Conservation (phyloP, 805 yeast genomes). For the Pichia thaimueangensis region DNA sequence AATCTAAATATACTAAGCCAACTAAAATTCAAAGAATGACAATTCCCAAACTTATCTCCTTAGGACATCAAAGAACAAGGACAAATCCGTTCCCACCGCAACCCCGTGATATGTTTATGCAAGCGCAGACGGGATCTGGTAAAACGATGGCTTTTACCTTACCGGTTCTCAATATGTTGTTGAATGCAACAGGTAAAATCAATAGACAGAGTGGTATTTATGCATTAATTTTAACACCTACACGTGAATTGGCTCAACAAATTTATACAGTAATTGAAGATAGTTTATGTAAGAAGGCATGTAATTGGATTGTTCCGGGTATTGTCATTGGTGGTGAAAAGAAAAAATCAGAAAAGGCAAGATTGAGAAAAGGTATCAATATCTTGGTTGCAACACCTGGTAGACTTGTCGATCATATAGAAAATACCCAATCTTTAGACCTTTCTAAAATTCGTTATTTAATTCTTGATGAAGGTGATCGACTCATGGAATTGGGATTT, state of each 20-base stretch:
- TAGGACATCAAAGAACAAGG: constrained; percentile 22
- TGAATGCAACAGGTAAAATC: constrained; percentile 43
- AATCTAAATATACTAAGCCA: constrained; percentile 57
- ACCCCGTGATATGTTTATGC: constrained; percentile 68
- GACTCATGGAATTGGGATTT: constrained; percentile 91
- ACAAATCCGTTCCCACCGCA: constrained; percentile 12
- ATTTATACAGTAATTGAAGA: constrained; percentile 75
- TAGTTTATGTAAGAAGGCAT: constrained; percentile 49
- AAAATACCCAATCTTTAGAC: constrained; percentile 73
- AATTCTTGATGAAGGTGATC: constrained; percentile 95
- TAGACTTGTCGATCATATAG: constrained; percentile 88
- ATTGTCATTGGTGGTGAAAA: constrained; percentile 97
- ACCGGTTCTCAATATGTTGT: constrained; percentile 70
- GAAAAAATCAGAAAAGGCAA: constrained; percentile 93
- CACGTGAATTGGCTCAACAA: constrained; percentile 91
- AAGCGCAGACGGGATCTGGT: constrained; percentile 98
- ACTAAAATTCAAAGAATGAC: constrained; percentile 83
- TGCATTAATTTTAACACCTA: constrained; percentile 86
- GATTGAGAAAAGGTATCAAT: constrained; percentile 92
- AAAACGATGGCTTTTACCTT: constrained; percentile 83
- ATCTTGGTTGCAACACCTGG: constrained; percentile 98
- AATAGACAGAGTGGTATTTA: constrained; percentile 74
- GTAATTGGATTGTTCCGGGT: constrained; percentile 91
- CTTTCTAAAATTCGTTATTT: constrained; percentile 73
- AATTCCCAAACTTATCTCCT: constrained; percentile 50